Percentiles rank a stretch among this genome's conserved stretches.
Evolutionary conservation across 257 asterid genomes (phyloP).

Genomic region (Solanum commersonii): DNA sequence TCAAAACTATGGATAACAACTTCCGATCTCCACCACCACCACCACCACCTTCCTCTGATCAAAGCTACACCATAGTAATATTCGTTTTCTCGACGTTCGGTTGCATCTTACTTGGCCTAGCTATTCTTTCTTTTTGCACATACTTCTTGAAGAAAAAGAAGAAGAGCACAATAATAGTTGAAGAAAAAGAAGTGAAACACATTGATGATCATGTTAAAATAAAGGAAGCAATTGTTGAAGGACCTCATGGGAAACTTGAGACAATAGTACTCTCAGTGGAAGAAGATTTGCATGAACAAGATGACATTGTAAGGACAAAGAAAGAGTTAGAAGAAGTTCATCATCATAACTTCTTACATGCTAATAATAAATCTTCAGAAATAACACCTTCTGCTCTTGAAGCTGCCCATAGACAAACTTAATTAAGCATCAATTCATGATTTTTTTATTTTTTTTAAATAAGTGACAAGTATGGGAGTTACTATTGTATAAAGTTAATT

Average conservation of each 20-base stretch:
- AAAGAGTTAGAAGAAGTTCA: conserved; percentile 6
- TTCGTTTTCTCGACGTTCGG: conserved; percentile 16
- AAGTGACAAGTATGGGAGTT: neutral
- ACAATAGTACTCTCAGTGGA: conserved; percentile 13
- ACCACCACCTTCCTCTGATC: neutral
- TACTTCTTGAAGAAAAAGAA: conserved; percentile 24
- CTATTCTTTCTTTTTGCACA: conserved; percentile 7
- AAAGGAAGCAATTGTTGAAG: conserved; percentile 16
- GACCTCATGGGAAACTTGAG: conserved; percentile 22
- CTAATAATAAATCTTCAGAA: conserved; percentile 1
- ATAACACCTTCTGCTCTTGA: conserved; percentile 15
- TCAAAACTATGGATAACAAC: neutral
- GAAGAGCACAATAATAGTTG: neutral
- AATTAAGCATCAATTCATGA: neutral
- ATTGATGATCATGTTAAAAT: conserved; percentile 25
- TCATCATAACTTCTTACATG: neutral
- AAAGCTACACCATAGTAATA: conserved; percentile 7
- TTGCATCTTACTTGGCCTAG: conserved; percentile 9
- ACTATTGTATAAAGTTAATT: neutral
- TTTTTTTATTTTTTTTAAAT: neutral
- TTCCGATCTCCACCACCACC: conserved; percentile 4
- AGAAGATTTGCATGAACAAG: conserved; percentile 17
- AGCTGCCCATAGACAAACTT: conserved; percentile 2
- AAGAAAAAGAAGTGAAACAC: conserved; percentile 4
- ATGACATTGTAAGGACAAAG: conserved; percentile 5